Evolutionary conservation across 2,329 filamentous ascomycete species (phyloP).

Genomic region (Stachybotrys chlorohalonatus): DNA sequence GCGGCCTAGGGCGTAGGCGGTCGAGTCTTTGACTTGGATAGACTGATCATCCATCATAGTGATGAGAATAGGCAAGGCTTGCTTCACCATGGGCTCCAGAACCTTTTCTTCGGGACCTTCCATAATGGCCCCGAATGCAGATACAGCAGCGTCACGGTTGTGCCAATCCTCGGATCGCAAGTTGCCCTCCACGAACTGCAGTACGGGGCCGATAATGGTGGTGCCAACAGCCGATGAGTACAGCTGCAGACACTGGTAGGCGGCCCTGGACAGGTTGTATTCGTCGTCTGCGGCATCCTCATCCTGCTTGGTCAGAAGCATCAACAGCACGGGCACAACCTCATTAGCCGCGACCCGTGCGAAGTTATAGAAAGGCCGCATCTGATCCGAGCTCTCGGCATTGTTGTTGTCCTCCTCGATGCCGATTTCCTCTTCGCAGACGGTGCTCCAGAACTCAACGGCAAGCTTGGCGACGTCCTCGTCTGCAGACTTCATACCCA

Average conservation of each 20-base stretch:
- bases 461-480: conserved; percentile 97
- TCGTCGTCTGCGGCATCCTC: conserved; percentile 95
- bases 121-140: conserved; percentile 97
- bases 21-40: conserved; percentile 89
- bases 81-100: conserved; percentile 88
- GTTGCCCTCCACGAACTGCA: conserved; percentile 86
- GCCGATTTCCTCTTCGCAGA: conserved; percentile 95
- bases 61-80: conserved; percentile 85
- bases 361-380: conserved; percentile 93
- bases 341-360: conserved; percentile 86
- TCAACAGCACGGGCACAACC: conserved; percentile 84
- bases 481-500: conserved; percentile 96
- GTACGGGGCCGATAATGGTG: conserved; percentile 75
- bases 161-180: conserved; percentile 91
- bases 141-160: conserved; percentile 87
- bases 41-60: conserved; percentile 84
- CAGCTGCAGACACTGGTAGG: conserved; percentile 93
- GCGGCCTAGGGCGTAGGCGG: conserved; percentile 89
- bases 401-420: conserved; percentile 92
- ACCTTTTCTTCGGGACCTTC: conserved; percentile 92
- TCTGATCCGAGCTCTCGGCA: conserved; percentile 68
- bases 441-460: conserved; percentile 99
- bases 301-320: conserved; percentile 90
- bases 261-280: conserved; percentile 90
- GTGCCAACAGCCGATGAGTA: conserved; percentile 87